Conservation (phyloP, 805 yeast species). For the Candida fluviatilis region DNA sequence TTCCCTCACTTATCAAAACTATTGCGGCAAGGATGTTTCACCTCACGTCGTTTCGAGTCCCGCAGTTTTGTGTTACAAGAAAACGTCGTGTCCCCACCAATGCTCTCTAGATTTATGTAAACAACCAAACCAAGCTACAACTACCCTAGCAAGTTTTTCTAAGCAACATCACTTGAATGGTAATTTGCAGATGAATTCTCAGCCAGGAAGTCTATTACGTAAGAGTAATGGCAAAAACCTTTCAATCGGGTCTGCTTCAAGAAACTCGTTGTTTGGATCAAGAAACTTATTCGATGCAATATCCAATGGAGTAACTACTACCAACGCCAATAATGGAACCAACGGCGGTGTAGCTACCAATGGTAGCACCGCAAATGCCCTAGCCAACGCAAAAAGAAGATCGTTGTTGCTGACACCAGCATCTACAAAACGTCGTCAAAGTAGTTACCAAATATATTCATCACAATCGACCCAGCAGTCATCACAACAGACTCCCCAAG, state of each 20-base stretch:
- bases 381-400: constrained; percentile 23
- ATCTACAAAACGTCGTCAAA: constrained; percentile 22
- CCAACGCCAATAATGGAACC: constrained; percentile 1
- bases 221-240: constrained; percentile 16
- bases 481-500: constrained; percentile 13
- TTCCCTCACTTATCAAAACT: too few species aligned
- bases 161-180: background rate
- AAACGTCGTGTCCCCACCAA: too few species aligned
- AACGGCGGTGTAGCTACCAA: constrained; percentile 3
- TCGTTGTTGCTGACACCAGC: constrained; percentile 34
- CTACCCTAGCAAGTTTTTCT: background rate
- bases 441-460: constrained; percentile 10
- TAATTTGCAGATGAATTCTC: constrained; percentile 7
- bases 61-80: too few species aligned
- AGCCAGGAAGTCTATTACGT: constrained; percentile 13
- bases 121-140: background rate
- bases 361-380: too few species aligned
- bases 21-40: too few species aligned
- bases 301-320: constrained; percentile 2
- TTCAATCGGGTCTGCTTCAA: constrained; percentile 19
- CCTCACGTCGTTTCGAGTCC: too few species aligned
- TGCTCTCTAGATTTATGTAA: too few species aligned
- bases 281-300: constrained; percentile 13
- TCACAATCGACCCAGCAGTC: constrained; percentile 9
- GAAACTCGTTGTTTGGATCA: constrained; percentile 17